Evolutionary conservation across 2,329 filamentous ascomycete genomes (phyloP), one percentile per base, ranked within the genome.

Genomic region (Zasmidium cellare): DNA sequence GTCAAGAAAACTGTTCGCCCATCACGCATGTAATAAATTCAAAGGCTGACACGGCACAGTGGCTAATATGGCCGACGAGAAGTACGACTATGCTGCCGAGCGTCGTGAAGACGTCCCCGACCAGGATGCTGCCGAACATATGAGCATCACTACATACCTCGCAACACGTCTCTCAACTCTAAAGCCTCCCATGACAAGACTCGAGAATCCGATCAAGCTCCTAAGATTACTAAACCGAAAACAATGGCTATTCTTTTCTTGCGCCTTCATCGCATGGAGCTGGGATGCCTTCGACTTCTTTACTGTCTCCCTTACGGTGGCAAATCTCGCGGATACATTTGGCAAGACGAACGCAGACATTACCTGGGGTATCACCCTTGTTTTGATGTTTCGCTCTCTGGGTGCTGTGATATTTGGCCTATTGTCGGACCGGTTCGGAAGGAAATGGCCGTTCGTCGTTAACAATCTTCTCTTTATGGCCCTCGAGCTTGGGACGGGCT

Each of bases 211-310:
- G 0, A 77, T 84, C 65, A 75, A 73, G 9, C 73, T 83, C 0
- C 71, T 86, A 19, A 68, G 72, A 18, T 69, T 83, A 46, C 74
- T 85, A 6, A 84, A 82, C 60, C 67, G 67, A 24, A 79, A 83
- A 50, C 82, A 85, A 74, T 84, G 82, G 82, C 74, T 84, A n/a
- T 83, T 84, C 71, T 85, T 84, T 69, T 68, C 76, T 6, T 74
- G 76, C 44, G 72, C 75, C 1, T 78, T 79, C 58, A 65, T 77
- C 16, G 82, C 76, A 1, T 85, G 83, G 80, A 75, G 76, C 1
- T 82, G 80, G 79, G 80, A 83, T 65, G 69, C 83, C 0, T 84
- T 86, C 56, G 84, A 86, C 67, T 86, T 86, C 73, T 86, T 86
- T 72, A 84, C 83, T 22, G 83, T 86, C 23, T 84, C 81, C 3